Evolutionary conservation across 2,329 filamentous ascomycete genomes (phyloP), one percentile per base, ranked within the genome.

Genomic region (Aspergillus aculeatus): DNA sequence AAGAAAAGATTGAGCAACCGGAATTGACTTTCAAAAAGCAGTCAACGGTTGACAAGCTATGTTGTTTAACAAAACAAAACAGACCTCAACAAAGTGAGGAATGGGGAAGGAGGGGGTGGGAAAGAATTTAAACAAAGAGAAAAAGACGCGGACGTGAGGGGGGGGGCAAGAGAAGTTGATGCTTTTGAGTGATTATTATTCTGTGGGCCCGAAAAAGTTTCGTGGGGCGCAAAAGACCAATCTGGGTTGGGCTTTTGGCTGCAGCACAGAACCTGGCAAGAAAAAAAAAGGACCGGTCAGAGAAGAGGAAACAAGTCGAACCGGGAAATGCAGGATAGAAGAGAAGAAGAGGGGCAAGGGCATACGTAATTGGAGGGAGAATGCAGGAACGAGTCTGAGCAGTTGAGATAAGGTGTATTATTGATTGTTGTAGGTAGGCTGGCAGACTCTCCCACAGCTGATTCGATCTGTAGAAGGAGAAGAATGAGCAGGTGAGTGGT

Each of bases 111-210:
- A 5, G 24, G 21, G 47, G 9, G 4, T 23, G 24, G 21, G 47
- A 14, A 44, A 48, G 32, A 50, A 52, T 55, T 21, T 19, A 24
- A 47, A 47, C 44, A 49, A 21, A 62, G 50, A 58, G 59, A 54
- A 62, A 55, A 53, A 24, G 38, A 63, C 53, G 53, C 56, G 52
- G 52, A 61, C 64, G 64, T 63, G 61, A 59, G 61, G 61, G 58
- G 49, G 35, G 44, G 29, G 23, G 24, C 35, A 52, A 56, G 50
- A 53, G 49, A 56, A 51, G 32, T 52, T 48, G 47, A 26, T 47
- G 21, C 35, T 55, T 54, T 54, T 55, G 50, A 57, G 57, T 49
- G 50, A 38, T 60, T 60, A 59, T 60, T 62, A 55, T 59, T 59
- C 53, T 61, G 59, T 61, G 58, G 59, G 61, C 59, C 61, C 54